A percentile compares a stretch with the other conserved stretches of the same genome.
phyloP scores from a whole-genome alignment of 306 rosid species.

The Morella rubra region DNA sequence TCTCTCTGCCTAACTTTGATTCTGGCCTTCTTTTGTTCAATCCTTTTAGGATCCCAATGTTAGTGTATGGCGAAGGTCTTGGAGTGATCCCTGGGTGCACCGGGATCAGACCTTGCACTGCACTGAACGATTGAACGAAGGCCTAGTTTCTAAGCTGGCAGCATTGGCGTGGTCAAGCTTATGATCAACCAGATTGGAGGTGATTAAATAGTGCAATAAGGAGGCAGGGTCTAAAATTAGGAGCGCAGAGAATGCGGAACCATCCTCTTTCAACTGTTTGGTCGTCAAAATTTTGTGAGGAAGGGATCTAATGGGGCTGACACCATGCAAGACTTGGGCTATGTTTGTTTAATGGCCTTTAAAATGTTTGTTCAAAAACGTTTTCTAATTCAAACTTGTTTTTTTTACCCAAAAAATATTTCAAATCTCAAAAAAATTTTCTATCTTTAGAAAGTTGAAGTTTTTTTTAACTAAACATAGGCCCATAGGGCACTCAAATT shows the following conservation, averaged over 20 bases:
- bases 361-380: too few species aligned
- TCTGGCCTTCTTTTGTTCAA: background rate
- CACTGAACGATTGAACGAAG: constrained; percentile 26
- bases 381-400: too few species aligned
- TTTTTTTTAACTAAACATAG: too few species aligned
- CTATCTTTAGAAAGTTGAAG: too few species aligned
- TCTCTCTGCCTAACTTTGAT: background rate
- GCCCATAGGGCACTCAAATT: too few species aligned
- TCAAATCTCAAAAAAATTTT: too few species aligned
- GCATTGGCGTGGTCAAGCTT: constrained; percentile 2
- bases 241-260: constrained; percentile 28
- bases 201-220: constrained; percentile 32
- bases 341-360: too few species aligned
- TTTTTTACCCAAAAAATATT: too few species aligned
- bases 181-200: too few species aligned
- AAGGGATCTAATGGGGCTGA: background rate
- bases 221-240: constrained; percentile 32
- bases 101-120: constrained; percentile 28
- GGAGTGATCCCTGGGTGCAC: background rate
- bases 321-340: background rate
- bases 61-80: constrained; percentile 34
- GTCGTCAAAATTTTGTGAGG: constrained; percentile 4
- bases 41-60: background rate
- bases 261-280: constrained; percentile 17
- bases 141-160: constrained; percentile 5